Percentiles rank a stretch among this genome's conserved stretches.
Evolutionary conservation across 805 yeast genomes (phyloP).

Genomic region (Metschnikowia similis): DNA sequence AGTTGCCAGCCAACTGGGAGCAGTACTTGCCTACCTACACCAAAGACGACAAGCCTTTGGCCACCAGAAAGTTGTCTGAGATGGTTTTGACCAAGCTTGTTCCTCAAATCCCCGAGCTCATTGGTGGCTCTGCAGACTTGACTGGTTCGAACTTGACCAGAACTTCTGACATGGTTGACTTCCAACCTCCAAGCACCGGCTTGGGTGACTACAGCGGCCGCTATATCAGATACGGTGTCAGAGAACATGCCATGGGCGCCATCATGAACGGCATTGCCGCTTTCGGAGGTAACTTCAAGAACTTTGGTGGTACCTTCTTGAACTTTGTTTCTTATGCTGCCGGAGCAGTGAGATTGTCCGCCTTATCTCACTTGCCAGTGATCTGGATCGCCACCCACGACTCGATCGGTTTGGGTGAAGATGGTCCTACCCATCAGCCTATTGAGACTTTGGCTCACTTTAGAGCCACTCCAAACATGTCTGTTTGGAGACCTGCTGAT

Average conservation of each 20-base stretch:
- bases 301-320: slow-evolving; percentile 96
- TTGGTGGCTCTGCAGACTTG: slow-evolving; percentile 98
- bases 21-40: slow-evolving; percentile 73
- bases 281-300: slow-evolving; percentile 77
- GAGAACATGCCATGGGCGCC: slow-evolving; percentile 99
- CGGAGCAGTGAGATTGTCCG: slow-evolving; percentile 83
- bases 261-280: slow-evolving; percentile 96
- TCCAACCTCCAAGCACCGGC: slow-evolving; percentile 81
- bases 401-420: slow-evolving; percentile 88
- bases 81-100: slow-evolving; percentile 60
- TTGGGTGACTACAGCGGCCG: slow-evolving; percentile 88
- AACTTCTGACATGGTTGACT: slow-evolving; percentile 77
- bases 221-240: slow-evolving; percentile 95
- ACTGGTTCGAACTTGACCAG: slow-evolving; percentile 96
- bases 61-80: slow-evolving; percentile 93
- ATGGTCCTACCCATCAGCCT: slow-evolving; percentile 93
- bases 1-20: slow-evolving; percentile 83
- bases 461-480: slow-evolving; percentile 77
- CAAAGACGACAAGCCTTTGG: slow-evolving; percentile 74
- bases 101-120: slow-evolving; percentile 72
- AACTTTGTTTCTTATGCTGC: slow-evolving; percentile 84
- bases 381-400: slow-evolving; percentile 89
- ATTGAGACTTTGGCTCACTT: slow-evolving; percentile 83
- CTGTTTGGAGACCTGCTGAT: slow-evolving; percentile 92
- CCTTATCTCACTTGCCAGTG: slow-evolving; percentile 77